Evolutionary conservation across 805 yeast species (phyloP).

Genomic region (Kluyveromyces starmeri): DNA sequence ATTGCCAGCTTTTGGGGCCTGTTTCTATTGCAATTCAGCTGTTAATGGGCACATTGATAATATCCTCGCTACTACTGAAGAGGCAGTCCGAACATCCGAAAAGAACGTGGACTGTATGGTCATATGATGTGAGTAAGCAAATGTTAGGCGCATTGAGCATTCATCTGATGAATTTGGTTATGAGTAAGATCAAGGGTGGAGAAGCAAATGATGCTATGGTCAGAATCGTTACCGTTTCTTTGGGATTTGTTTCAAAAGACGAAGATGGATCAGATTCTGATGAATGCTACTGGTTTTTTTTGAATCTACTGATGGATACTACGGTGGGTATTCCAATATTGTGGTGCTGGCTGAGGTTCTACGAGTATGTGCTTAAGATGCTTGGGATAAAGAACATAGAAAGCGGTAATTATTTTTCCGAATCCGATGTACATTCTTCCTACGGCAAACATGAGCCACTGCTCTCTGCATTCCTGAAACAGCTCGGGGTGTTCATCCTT

Average conservation of each 20-base stretch:
- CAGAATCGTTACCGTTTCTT: not conserved
- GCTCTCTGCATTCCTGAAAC: slow-evolving; percentile 59
- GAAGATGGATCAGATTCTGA: slow-evolving; percentile 35
- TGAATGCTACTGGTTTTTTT: slow-evolving; percentile 93
- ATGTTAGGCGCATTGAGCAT: slow-evolving; percentile 78
- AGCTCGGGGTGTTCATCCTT: slow-evolving; percentile 55
- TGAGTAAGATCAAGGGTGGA: slow-evolving; percentile 48
- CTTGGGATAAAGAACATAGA: slow-evolving; percentile 34
- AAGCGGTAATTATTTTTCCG: slow-evolving; percentile 35
- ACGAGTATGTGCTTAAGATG: slow-evolving; percentile 35
- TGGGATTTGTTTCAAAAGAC: not conserved
- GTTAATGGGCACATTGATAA: slow-evolving; percentile 64
- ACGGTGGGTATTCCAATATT: slow-evolving; percentile 86
- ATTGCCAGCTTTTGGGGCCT: slow-evolving; percentile 72
- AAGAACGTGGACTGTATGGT: slow-evolving; percentile 84
- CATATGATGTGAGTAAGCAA: slow-evolving; percentile 84
- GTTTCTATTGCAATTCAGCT: slow-evolving; percentile 75
- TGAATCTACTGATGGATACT: slow-evolving; percentile 82
- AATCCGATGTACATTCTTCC: slow-evolving; percentile 27
- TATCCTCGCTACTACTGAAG: slow-evolving; percentile 65
- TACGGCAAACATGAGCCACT: slow-evolving; percentile 49
- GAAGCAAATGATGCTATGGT: not conserved
- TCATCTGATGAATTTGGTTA: slow-evolving; percentile 65
- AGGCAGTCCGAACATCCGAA: slow-evolving; percentile 75
- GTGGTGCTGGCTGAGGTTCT: slow-evolving; percentile 45